Evolutionary conservation across 1,284 basidiomycete genomes (phyloP).

Genomic region (Ganoderma lucidum): DNA sequence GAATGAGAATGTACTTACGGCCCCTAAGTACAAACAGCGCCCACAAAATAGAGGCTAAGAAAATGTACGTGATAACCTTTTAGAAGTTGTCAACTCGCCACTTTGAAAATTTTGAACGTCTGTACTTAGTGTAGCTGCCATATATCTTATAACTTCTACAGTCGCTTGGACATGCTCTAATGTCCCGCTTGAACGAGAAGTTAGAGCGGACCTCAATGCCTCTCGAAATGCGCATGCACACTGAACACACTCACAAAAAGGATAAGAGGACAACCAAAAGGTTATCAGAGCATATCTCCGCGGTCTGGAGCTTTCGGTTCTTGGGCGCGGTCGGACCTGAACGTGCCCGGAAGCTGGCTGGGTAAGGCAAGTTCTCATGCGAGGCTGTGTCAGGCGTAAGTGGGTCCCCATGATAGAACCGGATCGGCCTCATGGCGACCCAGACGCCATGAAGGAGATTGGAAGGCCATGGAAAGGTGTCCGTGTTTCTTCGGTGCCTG

Average conservation of each 20-base stretch:
- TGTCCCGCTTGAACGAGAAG: background rate
- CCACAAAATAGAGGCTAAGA: too few relatives aligned
- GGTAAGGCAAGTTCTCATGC: slow-evolving; percentile 4
- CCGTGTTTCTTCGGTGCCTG: slow-evolving; percentile 32
- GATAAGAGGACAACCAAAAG: background rate
- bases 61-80: too few relatives aligned
- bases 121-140: too few relatives aligned
- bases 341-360: slow-evolving; percentile 2
- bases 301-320: background rate
- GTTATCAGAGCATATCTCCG: slow-evolving; percentile 5
- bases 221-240: background rate
- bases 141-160: too few relatives aligned
- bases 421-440: slow-evolving; percentile 26
- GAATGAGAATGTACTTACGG: too few relatives aligned
- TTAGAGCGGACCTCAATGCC: background rate
- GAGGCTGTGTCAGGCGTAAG: slow-evolving; percentile 22
- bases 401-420: slow-evolving; percentile 26
- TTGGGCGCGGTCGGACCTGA: background rate
- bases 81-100: too few relatives aligned
- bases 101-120: too few relatives aligned
- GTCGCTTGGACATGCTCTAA: too few relatives aligned
- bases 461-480: slow-evolving; percentile 24
- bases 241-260: background rate
- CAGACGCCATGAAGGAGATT: slow-evolving; percentile 26
- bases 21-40: too few relatives aligned